Evolutionary conservation across 257 asterid genomes (phyloP).

Genomic region (Thymus mandschuricus): DNA sequence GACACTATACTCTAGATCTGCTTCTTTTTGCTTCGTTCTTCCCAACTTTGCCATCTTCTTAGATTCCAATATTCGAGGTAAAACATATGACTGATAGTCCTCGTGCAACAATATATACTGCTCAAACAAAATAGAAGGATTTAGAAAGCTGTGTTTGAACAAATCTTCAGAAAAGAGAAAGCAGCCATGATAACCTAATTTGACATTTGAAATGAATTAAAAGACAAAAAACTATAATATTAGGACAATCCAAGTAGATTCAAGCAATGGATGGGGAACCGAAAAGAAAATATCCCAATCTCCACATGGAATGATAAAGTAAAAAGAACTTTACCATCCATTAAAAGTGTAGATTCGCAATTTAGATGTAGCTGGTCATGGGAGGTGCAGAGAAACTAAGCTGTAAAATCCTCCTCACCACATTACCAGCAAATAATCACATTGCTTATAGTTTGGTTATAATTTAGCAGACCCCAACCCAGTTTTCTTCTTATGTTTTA

Average conservation of each 20-base stretch:
- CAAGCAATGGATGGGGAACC: not conserved
- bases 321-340: slow-evolving; percentile 27
- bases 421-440: slow-evolving; percentile 47
- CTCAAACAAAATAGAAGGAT: slow-evolving; percentile 32
- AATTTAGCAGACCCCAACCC: not conserved
- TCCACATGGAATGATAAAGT: slow-evolving; percentile 38
- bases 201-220: slow-evolving; percentile 8
- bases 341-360: slow-evolving; percentile 42
- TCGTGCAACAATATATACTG: slow-evolving; percentile 92
- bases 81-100: slow-evolving; percentile 87
- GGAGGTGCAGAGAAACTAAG: slow-evolving; percentile 49
- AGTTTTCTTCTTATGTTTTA: slow-evolving; percentile 9
- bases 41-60: slow-evolving; percentile 99
- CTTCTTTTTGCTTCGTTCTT: slow-evolving; percentile 93
- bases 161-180: slow-evolving; percentile 21
- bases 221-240: slow-evolving; percentile 14
- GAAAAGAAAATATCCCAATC: slow-evolving; percentile 38
- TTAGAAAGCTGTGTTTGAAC: slow-evolving; percentile 18
- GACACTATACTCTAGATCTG: slow-evolving; percentile 96
- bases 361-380: slow-evolving; percentile 50
- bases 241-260: not conserved
- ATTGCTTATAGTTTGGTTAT: not conserved
- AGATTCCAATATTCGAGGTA: slow-evolving; percentile 91
- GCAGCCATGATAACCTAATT: slow-evolving; percentile 4
- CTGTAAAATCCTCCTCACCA: slow-evolving; percentile 44